Conservation (phyloP, 2,329 filamentous ascomycete genomes). For the Daldinia eschscholtzii region DNA sequence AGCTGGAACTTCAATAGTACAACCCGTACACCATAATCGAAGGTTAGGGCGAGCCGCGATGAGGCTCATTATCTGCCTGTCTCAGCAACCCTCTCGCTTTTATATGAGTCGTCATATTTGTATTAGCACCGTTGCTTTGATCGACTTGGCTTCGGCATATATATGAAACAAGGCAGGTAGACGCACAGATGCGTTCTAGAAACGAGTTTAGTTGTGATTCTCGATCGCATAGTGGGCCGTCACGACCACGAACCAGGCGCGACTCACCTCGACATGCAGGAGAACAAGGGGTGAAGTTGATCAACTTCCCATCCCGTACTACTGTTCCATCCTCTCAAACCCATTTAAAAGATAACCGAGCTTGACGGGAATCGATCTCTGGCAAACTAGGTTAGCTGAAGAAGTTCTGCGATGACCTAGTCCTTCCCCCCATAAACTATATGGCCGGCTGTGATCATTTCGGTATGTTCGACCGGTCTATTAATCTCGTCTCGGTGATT, state of each 20-base stretch:
- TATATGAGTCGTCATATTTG: conserved; percentile 24
- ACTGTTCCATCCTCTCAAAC: conserved; percentile 44
- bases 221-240: conserved; percentile 35
- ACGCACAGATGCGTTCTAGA: conserved; percentile 41
- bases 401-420: conserved; percentile 62
- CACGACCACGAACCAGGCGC: conserved; percentile 37
- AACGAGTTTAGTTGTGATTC: conserved; percentile 38
- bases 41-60: conserved; percentile 4
- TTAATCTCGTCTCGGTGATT: conserved; percentile 10
- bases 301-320: conserved; percentile 40
- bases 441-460: conserved; percentile 67
- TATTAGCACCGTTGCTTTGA: conserved; percentile 40
- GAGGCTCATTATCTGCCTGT: conserved; percentile 22
- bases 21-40: conserved; percentile 6
- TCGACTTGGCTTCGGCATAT: conserved; percentile 41
- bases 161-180: conserved; percentile 35
- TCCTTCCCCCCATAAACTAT: conserved; percentile 64
- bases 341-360: conserved; percentile 23
- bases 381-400: neutral
- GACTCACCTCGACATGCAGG: conserved; percentile 35
- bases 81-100: conserved; percentile 11
- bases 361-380: conserved; percentile 5
- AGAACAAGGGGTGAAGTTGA: conserved; percentile 44
- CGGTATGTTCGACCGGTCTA: conserved; percentile 56
- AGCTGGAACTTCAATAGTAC: conserved; percentile 10